These are phyloP conservation scores for Toxicodendron radicans DNA, from an alignment of 345 rosid genomes.

Conservation along the genomic window DNA sequence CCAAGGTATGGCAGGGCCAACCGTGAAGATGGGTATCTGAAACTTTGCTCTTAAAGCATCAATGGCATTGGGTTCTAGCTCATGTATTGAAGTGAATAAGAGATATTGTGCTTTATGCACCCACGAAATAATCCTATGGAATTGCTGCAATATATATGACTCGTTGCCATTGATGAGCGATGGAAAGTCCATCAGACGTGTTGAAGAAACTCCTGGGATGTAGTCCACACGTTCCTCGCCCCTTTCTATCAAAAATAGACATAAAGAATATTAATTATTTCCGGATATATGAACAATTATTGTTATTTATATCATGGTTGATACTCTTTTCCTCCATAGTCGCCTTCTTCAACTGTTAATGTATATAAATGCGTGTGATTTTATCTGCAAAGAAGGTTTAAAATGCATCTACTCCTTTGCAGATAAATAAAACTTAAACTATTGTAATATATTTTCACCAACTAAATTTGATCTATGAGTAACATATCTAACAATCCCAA, in stretches of 20 bases:
- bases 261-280: not conserved
- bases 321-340: no score
- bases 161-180: constrained; percentile 1
- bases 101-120: constrained; percentile 49
- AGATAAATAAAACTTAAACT: no score
- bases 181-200: constrained; percentile 31
- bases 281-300: no score
- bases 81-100: constrained; percentile 43
- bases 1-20: constrained; percentile 51
- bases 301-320: no score
- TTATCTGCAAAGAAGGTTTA: no score
- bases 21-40: constrained; percentile 25
- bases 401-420: no score
- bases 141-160: no score
- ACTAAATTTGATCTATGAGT: no score
- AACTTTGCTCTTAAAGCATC: constrained; percentile 26
- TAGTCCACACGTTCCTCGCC: constrained; percentile 32
- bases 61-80: constrained; percentile 47
- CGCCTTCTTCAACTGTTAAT: no score
- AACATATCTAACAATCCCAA: no score
- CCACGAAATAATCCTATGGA: constrained; percentile 34
- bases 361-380: no score
- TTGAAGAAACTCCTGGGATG: constrained; percentile 37
- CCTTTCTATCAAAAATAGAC: constrained; percentile 1
- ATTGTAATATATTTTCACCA: no score